Evolutionary conservation across 148 eudicot species (phyloP).

Genomic region (Diospyros kaki): DNA sequence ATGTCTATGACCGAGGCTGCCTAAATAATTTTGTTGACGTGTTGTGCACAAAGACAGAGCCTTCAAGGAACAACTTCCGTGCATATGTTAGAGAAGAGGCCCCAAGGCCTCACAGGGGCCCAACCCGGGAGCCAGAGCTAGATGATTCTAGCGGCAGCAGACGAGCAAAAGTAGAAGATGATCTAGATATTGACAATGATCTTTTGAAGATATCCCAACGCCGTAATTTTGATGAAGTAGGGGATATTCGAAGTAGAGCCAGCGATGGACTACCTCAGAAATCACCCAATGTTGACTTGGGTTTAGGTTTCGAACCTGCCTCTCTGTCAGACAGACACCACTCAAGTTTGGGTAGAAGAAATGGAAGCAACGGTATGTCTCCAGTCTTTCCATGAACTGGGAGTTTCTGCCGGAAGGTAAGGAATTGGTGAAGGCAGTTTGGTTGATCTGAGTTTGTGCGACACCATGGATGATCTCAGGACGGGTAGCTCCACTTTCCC

Average conservation of each 20-base stretch:
- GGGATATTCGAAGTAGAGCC: constrained; percentile 39
- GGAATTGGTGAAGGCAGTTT: neutral
- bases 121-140: constrained; percentile 18
- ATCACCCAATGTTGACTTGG: constrained; percentile 31
- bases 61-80: constrained; percentile 59
- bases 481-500: neutral
- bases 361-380: constrained; percentile 27
- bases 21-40: constrained; percentile 50
- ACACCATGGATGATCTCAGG: neutral
- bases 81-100: constrained; percentile 41
- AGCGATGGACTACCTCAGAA: constrained; percentile 32
- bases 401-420: constrained; percentile 2
- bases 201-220: constrained; percentile 64
- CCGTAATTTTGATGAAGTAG: constrained; percentile 33
- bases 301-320: constrained; percentile 25
- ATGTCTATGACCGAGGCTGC: constrained; percentile 61
- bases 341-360: constrained; percentile 24
- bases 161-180: constrained; percentile 70
- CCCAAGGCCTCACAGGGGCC: constrained; percentile 31
- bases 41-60: constrained; percentile 44
- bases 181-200: constrained; percentile 59
- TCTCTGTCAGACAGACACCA: constrained; percentile 11
- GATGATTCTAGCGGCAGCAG: constrained; percentile 31
- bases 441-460: neutral
- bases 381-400: constrained; percentile 26